Evolutionary conservation across 352 stramenopile species (phyloP).

Genomic region (Phytophthora pisi): DNA sequence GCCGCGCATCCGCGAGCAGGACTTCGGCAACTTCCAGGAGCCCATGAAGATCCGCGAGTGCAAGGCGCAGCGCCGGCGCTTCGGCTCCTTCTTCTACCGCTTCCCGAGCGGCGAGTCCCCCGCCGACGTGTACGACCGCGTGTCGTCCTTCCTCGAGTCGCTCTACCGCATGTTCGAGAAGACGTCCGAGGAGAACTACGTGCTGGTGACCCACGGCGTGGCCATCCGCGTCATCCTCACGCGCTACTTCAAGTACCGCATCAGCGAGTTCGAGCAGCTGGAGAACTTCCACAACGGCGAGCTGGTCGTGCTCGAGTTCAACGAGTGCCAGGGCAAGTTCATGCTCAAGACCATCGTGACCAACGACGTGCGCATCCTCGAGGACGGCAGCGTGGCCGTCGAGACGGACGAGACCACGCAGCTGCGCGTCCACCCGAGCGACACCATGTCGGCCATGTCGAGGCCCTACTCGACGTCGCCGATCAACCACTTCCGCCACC

Average conservation of each 20-base stretch:
- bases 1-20: constrained; percentile 87
- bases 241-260: constrained; percentile 89
- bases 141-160: constrained; percentile 89
- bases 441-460: constrained; percentile 49
- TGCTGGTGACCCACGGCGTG: constrained; percentile 88
- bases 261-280: constrained; percentile 84
- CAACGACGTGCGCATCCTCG: constrained; percentile 58
- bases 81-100: constrained; percentile 90
- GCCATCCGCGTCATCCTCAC: constrained; percentile 89
- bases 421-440: constrained; percentile 55
- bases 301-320: constrained; percentile 81
- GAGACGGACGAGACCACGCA: constrained; percentile 54
- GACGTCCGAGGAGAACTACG: constrained; percentile 77
- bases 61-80: constrained; percentile 75
- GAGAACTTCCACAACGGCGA: constrained; percentile 89
- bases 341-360: constrained; percentile 70
- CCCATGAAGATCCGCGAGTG: constrained; percentile 81
- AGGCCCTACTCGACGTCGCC: constrained; percentile 67
- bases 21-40: constrained; percentile 92
- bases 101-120: constrained; percentile 89
- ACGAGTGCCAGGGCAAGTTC: constrained; percentile 64
- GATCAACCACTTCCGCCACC: constrained; percentile 67
- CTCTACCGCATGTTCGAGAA: constrained; percentile 89
- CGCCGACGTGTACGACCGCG: constrained; percentile 88
- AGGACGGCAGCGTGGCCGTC: constrained; percentile 48